These are phyloP conservation scores for Saccharomycopsis oosterbeekiorum DNA, from an alignment of 805 yeast genomes.

Conservation along the genomic window DNA sequence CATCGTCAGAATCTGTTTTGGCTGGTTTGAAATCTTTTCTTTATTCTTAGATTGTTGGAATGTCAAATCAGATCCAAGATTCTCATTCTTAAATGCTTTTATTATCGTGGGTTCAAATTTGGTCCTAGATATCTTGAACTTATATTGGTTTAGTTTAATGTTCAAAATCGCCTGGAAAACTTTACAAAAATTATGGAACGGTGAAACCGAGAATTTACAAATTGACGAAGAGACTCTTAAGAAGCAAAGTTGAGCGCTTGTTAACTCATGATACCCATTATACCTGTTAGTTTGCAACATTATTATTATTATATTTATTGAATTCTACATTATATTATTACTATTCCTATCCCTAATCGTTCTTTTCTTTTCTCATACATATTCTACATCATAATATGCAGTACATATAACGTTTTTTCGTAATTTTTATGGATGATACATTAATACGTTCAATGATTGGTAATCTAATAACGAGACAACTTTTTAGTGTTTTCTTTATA, in stretches of 20 bases:
- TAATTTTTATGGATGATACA: too few relatives aligned
- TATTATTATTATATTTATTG: background rate
- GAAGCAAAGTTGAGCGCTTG: background rate
- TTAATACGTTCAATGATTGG: too few relatives aligned
- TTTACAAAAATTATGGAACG: slow-evolving; percentile 23
- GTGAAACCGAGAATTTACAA: slow-evolving; percentile 13
- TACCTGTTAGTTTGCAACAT: too few relatives aligned
- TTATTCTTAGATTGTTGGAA: slow-evolving; percentile 39
- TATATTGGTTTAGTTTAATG: slow-evolving; percentile 80
- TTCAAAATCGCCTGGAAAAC: slow-evolving; percentile 47
- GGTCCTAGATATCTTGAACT: slow-evolving; percentile 53
- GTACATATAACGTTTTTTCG: too few relatives aligned
- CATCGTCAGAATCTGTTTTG: slow-evolving; percentile 68
- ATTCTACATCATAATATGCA: background rate
- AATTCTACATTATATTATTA: background rate
- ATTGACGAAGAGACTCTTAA: slow-evolving; percentile 16
- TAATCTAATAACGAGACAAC: too few relatives aligned
- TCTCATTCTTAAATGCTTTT: slow-evolving; percentile 31
- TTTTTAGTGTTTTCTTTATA: too few relatives aligned
- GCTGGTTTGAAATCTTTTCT: slow-evolving; percentile 53
- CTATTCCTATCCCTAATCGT: background rate
- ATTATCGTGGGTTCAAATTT: slow-evolving; percentile 39
- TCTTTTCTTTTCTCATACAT: background rate
- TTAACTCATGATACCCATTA: background rate
- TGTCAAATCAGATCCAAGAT: slow-evolving; percentile 34